A percentile compares a stretch with the other conserved stretches of the same genome.
Conservation (phyloP, 1,284 basidiomycete genomes). For the Fomitopsis palustris region DNA sequence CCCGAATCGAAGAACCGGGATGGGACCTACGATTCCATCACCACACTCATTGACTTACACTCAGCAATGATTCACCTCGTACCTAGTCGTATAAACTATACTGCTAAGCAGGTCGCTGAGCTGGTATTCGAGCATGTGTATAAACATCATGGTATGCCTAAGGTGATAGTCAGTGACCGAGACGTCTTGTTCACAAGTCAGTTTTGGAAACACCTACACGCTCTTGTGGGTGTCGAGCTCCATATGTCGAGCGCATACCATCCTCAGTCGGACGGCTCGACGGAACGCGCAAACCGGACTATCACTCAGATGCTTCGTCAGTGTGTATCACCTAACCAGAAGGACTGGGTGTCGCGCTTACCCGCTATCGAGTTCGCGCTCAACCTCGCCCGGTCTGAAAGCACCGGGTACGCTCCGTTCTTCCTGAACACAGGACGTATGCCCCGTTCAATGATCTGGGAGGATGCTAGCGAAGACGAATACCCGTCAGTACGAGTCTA, state of each 20-base stretch:
- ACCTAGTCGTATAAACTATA: slow-evolving; percentile 25
- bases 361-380: slow-evolving; percentile 32
- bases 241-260: slow-evolving; percentile 40
- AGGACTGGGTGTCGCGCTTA: no score
- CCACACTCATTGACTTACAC: slow-evolving; percentile 31
- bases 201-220: no score
- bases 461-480: not conserved
- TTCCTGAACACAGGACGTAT: slow-evolving; percentile 19
- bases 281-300: slow-evolving; percentile 35
- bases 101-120: no score
- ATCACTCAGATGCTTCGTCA: slow-evolving; percentile 35
- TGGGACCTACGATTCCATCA: no score
- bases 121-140: no score
- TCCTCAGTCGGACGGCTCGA: slow-evolving; percentile 38
- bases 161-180: no score
- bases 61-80: slow-evolving; percentile 29
- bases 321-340: slow-evolving; percentile 25
- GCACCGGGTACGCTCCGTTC: slow-evolving; percentile 32
- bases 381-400: slow-evolving; percentile 21
- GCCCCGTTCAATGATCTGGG: slow-evolving; percentile 9
- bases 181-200: no score
- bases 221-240: no score
- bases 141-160: no score
- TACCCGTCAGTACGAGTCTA: slow-evolving; percentile 15
- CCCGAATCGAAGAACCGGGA: no score